These are phyloP conservation scores for Solanum chacoense DNA, from an alignment of 305 asterid species.

Conservation along the genomic window DNA sequence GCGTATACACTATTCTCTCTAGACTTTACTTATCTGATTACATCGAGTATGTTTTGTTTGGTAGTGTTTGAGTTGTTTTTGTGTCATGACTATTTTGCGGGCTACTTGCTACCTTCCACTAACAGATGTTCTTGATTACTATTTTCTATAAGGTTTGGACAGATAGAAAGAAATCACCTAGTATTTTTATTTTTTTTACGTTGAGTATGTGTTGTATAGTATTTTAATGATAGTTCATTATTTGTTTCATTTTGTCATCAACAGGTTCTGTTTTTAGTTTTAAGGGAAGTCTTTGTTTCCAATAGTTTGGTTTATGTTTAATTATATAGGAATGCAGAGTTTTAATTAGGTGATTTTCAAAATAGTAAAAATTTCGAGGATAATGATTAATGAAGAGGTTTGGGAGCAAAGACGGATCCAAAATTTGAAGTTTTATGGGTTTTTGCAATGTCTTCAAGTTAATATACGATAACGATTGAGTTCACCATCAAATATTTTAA, in stretches of 20 bases:
- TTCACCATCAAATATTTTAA: not conserved
- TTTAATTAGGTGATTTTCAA: not conserved
- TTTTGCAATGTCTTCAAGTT: not conserved
- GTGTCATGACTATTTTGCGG: not conserved
- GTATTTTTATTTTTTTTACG: not conserved
- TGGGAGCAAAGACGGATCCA: not conserved
- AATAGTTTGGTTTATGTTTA: not conserved
- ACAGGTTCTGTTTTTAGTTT: not conserved
- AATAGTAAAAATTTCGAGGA: not conserved
- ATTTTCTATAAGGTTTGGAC: not conserved
- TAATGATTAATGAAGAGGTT: not conserved
- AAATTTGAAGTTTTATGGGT: not conserved
- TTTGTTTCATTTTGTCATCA: not conserved
- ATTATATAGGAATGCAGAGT: not conserved
- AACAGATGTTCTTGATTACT: not conserved
- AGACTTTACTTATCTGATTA: not conserved
- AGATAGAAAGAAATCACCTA: not conserved
- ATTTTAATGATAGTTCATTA: not conserved
- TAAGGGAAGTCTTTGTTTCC: not conserved
- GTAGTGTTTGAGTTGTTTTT: not conserved
- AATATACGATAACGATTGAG: not conserved
- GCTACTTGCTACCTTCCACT: not conserved
- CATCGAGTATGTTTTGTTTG: not conserved
- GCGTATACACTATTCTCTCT: not conserved
- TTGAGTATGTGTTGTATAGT: not conserved